Conservation (phyloP, 78 protist species). For the slime mould (Dictyostelium discoideum) region dicty_2.7 NC_007090.3:943001-943500, state of each 20-base stretch:
- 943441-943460: constrained; percentile 96
- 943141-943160: too few species aligned
- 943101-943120: too few species aligned
- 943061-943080: too few species aligned
- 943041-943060: too few species aligned
- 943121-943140: neutral
- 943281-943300: constrained; percentile 95
- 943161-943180: constrained; percentile 18
- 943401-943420: constrained; percentile 94
- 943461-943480: constrained; percentile 91
- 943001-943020: too few species aligned
- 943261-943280: constrained; percentile 88
- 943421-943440: constrained; percentile 99
- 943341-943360: constrained; percentile 88
- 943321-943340: constrained; percentile 84
- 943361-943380: constrained; percentile 92
- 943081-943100: too few species aligned
- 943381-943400: constrained; percentile 94
- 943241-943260: constrained; percentile 82
- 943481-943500: constrained; percentile 90
- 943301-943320: constrained; percentile 90
- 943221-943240: constrained; percentile 71
- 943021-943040: too few species aligned
- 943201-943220: constrained; percentile 84
- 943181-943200: neutral